These are phyloP conservation scores for Gastroboletus turbinatus DNA, from an alignment of 1,284 basidiomycete species.

Conservation along the genomic window DNA sequence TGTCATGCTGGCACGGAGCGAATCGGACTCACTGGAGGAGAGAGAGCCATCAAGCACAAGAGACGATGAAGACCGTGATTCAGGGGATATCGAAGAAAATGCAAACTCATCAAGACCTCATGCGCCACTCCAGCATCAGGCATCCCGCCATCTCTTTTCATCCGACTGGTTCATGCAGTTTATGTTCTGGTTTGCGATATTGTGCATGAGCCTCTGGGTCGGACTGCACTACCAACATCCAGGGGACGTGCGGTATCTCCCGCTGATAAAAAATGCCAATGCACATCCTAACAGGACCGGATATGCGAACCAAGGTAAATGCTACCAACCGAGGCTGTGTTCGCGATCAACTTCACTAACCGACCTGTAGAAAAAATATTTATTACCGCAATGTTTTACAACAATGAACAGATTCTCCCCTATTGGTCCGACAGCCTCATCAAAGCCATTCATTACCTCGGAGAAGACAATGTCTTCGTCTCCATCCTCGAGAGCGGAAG, in stretches of 20 bases:
- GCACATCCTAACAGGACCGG: slow-evolving; percentile 15
- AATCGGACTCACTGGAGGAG: slow-evolving; percentile 4
- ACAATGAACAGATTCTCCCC: slow-evolving; percentile 40
- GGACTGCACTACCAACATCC: slow-evolving; percentile 5
- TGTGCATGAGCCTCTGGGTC: slow-evolving; percentile 10
- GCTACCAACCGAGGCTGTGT: not conserved
- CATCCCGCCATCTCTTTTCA: not conserved
- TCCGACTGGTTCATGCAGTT: not conserved
- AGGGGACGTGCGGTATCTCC: slow-evolving; percentile 19
- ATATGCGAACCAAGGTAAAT: slow-evolving; percentile 20
- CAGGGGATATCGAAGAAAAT: not conserved
- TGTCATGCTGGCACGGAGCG: slow-evolving; percentile 9
- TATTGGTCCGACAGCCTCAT: slow-evolving; percentile 42
- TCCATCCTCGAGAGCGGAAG: slow-evolving; percentile 58
- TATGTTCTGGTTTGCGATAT: slow-evolving; percentile 7
- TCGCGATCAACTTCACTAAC: not conserved
- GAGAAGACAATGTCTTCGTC: slow-evolving; percentile 51
- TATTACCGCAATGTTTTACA: slow-evolving; percentile 42
- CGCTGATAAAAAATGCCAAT: slow-evolving; percentile 13
- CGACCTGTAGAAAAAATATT: slow-evolving; percentile 17
- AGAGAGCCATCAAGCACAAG: not conserved
- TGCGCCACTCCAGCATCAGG: not conserved
- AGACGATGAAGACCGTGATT: not conserved
- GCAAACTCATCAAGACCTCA: not conserved
- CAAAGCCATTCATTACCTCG: slow-evolving; percentile 43